These are phyloP conservation scores for Cicer cuneatum DNA, from an alignment of 306 rosid species.

Conservation along the genomic window DNA sequence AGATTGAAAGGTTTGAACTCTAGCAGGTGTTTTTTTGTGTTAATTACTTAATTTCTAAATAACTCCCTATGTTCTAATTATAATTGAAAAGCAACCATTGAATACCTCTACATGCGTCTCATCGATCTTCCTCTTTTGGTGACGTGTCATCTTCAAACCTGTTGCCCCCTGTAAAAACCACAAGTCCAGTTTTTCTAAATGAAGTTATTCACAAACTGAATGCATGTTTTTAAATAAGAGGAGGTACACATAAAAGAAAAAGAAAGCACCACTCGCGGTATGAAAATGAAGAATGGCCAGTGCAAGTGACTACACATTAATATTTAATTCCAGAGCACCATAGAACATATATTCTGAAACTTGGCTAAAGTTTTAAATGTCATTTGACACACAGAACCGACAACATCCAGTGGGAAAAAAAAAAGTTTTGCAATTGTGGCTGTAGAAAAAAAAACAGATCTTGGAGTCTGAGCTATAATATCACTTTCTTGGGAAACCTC, in stretches of 20 bases:
- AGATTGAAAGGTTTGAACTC: conserved; percentile 24
- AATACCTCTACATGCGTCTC: conserved; percentile 98
- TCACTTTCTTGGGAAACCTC: conserved; percentile 12
- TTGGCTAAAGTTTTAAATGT: not conserved
- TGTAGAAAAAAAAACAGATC: conserved; percentile 20
- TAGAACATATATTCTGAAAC: conserved; percentile 25
- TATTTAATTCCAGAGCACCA: conserved; percentile 34
- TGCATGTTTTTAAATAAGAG: conserved; percentile 16
- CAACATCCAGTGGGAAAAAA: not conserved
- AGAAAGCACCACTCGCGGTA: conserved; percentile 18
- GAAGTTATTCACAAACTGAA: conserved; percentile 30
- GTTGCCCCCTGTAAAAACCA: conserved; percentile 69
- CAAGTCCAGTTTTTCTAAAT: conserved; percentile 38
- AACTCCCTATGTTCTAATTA: not conserved
- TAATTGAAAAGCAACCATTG: conserved; percentile 33
- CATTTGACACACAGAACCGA: not conserved
- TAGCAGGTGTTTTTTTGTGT: not conserved
- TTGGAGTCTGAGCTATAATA: not conserved
- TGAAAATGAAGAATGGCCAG: conserved; percentile 11
- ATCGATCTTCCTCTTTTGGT: conserved; percentile 97
- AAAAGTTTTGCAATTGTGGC: not conserved
- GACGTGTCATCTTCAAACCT: conserved; percentile 98
- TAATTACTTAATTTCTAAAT: not conserved
- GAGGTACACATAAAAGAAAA: conserved; percentile 19
- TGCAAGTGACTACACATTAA: not conserved